Percentiles rank a stretch among this genome's conserved stretches.
These are phyloP conservation scores for Pythium phragmitis DNA, from an alignment of 352 stramenopile genomes.

Conservation along the genomic window DNA sequence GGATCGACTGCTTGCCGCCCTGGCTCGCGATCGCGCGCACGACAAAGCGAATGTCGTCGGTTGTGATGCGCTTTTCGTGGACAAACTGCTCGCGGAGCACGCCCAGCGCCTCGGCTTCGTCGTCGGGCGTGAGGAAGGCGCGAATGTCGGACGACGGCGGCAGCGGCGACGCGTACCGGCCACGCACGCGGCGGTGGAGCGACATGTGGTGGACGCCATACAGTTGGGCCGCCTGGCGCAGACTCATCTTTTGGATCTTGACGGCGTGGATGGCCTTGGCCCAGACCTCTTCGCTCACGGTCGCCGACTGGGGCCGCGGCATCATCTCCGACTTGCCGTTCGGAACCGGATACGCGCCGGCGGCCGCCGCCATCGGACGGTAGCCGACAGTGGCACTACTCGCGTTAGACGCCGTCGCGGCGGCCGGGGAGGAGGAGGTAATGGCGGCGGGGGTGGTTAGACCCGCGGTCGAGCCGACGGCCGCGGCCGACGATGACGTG, in stretches of 20 bases:
- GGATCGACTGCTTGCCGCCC: constrained; percentile 39
- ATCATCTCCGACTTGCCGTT: constrained; percentile 25
- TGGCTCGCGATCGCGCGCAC: constrained; percentile 52
- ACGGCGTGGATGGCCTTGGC: constrained; percentile 66
- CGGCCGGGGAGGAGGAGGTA: background rate
- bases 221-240: constrained; percentile 53
- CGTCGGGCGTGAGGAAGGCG: constrained; percentile 42
- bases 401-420: background rate
- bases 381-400: constrained; percentile 1
- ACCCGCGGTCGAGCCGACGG: background rate
- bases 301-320: constrained; percentile 22
- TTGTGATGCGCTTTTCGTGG: constrained; percentile 37
- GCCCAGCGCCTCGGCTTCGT: constrained; percentile 49
- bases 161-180: constrained; percentile 24
- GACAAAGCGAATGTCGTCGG: constrained; percentile 60
- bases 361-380: constrained; percentile 5
- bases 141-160: constrained; percentile 18
- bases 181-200: constrained; percentile 58
- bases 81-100: constrained; percentile 56
- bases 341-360: constrained; percentile 5
- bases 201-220: constrained; percentile 68
- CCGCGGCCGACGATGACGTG: constrained; percentile 1
- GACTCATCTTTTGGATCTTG: constrained; percentile 58
- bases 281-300: constrained; percentile 54
- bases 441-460: background rate